A percentile compares a stretch with the other conserved stretches of the same genome.
phyloP scores from a whole-genome alignment of 768 basidiomycete species.

The Kondoa subrosea region DNA sequence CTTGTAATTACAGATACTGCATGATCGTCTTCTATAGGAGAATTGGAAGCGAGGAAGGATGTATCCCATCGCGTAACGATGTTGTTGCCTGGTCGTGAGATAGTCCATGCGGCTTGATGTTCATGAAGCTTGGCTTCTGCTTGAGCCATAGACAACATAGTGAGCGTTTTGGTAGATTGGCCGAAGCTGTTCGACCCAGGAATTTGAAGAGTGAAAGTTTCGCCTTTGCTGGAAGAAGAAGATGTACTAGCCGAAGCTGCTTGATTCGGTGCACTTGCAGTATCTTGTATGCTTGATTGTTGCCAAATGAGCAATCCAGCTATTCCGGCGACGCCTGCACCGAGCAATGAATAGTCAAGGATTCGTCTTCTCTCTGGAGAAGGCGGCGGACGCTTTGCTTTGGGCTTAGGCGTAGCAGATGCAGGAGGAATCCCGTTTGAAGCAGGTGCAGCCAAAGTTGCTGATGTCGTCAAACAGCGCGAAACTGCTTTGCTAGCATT shows the following conservation, averaged over 20 bases:
- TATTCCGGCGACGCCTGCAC: background rate
- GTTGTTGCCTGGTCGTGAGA: constrained; percentile 21
- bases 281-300: background rate
- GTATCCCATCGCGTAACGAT: constrained; percentile 42
- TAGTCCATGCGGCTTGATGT: constrained; percentile 24
- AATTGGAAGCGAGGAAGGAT: constrained; percentile 64
- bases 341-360: background rate
- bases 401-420: background rate
- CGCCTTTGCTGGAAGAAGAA: background rate
- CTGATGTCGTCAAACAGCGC: background rate
- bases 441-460: background rate
- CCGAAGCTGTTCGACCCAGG: background rate
- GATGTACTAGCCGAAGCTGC: background rate
- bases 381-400: background rate
- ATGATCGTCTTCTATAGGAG: constrained; percentile 72
- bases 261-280: background rate
- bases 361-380: background rate
- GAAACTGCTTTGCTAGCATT: background rate
- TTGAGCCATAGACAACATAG: constrained; percentile 16
- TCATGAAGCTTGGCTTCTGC: constrained; percentile 20
- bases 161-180: constrained; percentile 21
- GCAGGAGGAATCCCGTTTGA: background rate
- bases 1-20: constrained; percentile 25
- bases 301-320: background rate
- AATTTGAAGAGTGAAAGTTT: background rate